Percentiles rank a stretch among this genome's conserved stretches.
Evolutionary conservation across 75 land plant species (phyloP).

Genomic region (Cupressus sempervirens): DNA sequence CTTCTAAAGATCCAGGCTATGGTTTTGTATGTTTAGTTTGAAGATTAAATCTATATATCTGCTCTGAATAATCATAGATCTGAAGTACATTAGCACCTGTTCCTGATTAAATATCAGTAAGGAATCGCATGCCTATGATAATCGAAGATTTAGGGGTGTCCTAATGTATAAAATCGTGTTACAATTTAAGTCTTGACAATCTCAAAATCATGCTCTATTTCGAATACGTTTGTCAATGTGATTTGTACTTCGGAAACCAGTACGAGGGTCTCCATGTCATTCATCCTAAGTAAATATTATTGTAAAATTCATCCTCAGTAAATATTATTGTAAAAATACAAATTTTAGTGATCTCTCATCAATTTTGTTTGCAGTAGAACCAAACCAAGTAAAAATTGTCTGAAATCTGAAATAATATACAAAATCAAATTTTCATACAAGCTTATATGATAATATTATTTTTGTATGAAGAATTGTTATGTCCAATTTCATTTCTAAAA

Average conservation of each 20-base stretch:
- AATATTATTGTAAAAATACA: no score
- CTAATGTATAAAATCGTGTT: neutral
- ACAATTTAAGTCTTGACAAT: neutral
- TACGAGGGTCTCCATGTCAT: neutral
- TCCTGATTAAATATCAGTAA: neutral
- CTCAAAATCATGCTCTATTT: neutral
- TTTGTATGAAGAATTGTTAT: no score
- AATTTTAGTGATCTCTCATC: no score
- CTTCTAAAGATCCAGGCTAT: neutral
- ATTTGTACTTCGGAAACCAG: neutral
- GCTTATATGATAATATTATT: no score
- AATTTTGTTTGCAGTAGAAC: no score
- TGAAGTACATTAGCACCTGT: neutral
- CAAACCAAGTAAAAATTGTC: no score
- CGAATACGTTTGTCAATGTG: neutral
- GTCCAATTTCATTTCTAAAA: neutral
- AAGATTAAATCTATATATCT: neutral
- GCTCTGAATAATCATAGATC: neutral
- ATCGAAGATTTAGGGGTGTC: neutral
- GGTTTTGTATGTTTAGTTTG: neutral
- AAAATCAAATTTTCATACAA: no score
- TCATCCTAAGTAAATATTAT: neutral
- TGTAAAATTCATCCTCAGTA: neutral
- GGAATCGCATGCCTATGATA: neutral
- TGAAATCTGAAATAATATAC: no score